Conservation (phyloP, 129 eudicot genomes). For the sunflower (Helianthus annuus) region HanXRQr2.0-SUNRISE NC_035448.2:136482897-136483396, state of each 20-base stretch:
- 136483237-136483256: no score
- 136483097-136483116: not conserved
- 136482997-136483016: no score
- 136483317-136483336: slow-evolving; percentile 43
- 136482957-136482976: not conserved
- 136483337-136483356: slow-evolving; percentile 69
- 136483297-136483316: slow-evolving; percentile 79
- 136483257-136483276: slow-evolving; percentile 74
- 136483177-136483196: not conserved
- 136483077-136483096: not conserved
- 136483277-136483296: slow-evolving; percentile 87
- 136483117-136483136: not conserved
- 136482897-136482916: not conserved
- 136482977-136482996: no score
- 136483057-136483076: not conserved
- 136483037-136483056: not conserved
- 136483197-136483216: no score
- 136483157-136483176: not conserved
- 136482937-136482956: not conserved
- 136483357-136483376: slow-evolving; percentile 58
- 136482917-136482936: not conserved
- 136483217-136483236: slow-evolving; percentile 4
- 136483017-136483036: not conserved
- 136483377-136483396: no score
- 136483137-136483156: not conserved